These are phyloP conservation scores for Penicillium mononematosum DNA, from an alignment of 495 filamentous ascomycete species.

Conservation along the genomic window DNA sequence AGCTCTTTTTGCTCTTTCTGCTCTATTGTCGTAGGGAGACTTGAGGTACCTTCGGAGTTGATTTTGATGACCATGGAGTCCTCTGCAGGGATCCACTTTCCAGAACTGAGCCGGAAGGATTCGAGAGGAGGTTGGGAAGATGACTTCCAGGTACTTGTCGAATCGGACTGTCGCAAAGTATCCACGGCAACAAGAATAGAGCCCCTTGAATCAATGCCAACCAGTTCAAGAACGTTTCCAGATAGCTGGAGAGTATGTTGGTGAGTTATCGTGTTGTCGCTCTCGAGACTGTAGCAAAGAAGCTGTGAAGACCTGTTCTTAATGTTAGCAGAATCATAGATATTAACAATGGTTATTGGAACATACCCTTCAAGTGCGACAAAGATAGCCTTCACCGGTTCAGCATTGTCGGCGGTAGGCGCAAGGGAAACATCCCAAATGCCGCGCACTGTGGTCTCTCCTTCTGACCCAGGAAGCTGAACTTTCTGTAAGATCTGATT, in stretches of 20 bases:
- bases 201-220: slow-evolving; percentile 28
- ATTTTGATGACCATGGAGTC: slow-evolving; percentile 27
- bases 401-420: slow-evolving; percentile 11
- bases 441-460: slow-evolving; percentile 33
- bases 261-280: slow-evolving; percentile 43
- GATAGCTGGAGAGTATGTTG: slow-evolving; percentile 47
- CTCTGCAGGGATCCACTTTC: slow-evolving; percentile 26
- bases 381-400: slow-evolving; percentile 41
- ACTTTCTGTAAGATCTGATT: slow-evolving; percentile 54
- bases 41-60: slow-evolving; percentile 37
- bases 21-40: slow-evolving; percentile 31
- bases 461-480: slow-evolving; percentile 25
- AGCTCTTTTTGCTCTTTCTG: slow-evolving; percentile 35
- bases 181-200: slow-evolving; percentile 60
- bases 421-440: slow-evolving; percentile 39
- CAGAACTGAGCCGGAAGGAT: slow-evolving; percentile 24
- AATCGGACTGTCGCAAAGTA: slow-evolving; percentile 41
- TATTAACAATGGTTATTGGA: not conserved
- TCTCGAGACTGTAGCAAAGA: slow-evolving; percentile 54
- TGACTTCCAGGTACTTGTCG: slow-evolving; percentile 37
- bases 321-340: slow-evolving; percentile 10
- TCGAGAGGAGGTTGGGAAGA: slow-evolving; percentile 30
- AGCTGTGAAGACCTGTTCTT: slow-evolving; percentile 56
- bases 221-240: slow-evolving; percentile 63
- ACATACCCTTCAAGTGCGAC: slow-evolving; percentile 69